Percentiles rank a stretch among this genome's conserved stretches.
These are phyloP conservation scores for Melastoma malabathricum DNA, from an alignment of 345 rosid genomes.

Conservation along the genomic window DNA sequence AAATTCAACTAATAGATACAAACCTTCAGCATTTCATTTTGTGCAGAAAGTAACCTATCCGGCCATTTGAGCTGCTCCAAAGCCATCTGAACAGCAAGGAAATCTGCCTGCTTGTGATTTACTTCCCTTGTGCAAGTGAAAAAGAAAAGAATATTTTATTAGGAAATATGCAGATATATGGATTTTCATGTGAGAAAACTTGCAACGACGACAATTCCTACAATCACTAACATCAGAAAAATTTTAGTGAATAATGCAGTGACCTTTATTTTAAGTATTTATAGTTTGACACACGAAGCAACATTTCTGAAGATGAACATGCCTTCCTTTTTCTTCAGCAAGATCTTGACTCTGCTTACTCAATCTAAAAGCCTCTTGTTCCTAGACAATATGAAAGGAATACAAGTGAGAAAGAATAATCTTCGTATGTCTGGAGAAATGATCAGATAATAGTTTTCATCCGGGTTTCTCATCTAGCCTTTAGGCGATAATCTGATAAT, in stretches of 20 bases:
- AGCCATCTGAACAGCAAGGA: conserved; percentile 40
- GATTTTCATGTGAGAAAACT: not conserved
- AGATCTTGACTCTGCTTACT: conserved; percentile 41
- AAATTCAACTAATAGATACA: conserved; percentile 4
- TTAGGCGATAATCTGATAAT: conserved; percentile 48
- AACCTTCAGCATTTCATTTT: conserved; percentile 80
- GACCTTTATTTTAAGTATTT: too few relatives aligned
- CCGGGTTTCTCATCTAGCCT: conserved; percentile 25
- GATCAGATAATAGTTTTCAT: not conserved
- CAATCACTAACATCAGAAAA: too few relatives aligned
- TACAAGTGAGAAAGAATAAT: too few relatives aligned
- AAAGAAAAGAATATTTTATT: not conserved
- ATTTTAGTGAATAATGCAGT: too few relatives aligned
- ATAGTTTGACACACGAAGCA: not conserved
- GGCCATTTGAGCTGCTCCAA: conserved; percentile 68
- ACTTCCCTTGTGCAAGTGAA: conserved; percentile 47
- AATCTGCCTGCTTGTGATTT: conserved; percentile 48
- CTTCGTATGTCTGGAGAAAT: too few relatives aligned
- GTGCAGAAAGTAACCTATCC: conserved; percentile 64
- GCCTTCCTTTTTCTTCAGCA: conserved; percentile 66
- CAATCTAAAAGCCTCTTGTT: conserved; percentile 49
- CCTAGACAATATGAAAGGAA: conserved; percentile 22
- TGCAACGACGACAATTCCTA: not conserved
- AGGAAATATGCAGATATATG: not conserved
- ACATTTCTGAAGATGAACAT: conserved; percentile 5